Conservation (phyloP, 78 protist species). For the Cyanophora paradoxa region DNA sequence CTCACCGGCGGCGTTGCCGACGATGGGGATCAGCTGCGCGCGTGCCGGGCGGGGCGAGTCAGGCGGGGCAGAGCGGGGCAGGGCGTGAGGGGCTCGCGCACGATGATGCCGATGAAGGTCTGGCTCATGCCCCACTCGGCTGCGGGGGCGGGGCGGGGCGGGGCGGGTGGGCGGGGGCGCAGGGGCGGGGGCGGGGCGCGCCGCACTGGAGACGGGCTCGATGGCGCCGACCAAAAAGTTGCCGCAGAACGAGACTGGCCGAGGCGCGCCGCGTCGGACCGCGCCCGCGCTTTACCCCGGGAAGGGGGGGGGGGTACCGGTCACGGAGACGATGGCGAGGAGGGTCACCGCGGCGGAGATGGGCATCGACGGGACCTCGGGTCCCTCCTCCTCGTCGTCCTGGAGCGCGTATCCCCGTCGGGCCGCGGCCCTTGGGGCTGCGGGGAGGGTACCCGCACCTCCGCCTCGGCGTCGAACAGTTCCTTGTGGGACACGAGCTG, state of each 20-base stretch:
- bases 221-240: constrained; percentile 12
- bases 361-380: background rate
- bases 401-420: too few species aligned
- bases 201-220: constrained; percentile 12
- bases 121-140: background rate
- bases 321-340: constrained; percentile 17
- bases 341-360: background rate
- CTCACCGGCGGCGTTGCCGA: constrained; percentile 48
- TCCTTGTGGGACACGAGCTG: constrained; percentile 31
- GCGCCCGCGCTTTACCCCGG: too few species aligned
- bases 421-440: too few species aligned
- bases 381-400: constrained; percentile 18
- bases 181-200: too few species aligned
- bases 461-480: constrained; percentile 17
- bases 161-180: too few species aligned
- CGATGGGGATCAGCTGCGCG: constrained; percentile 33
- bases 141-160: too few species aligned
- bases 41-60: too few species aligned
- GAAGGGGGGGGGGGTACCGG: too few species aligned
- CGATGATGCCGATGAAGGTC: constrained; percentile 16
- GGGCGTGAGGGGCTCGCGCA: too few species aligned
- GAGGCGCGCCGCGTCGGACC: too few species aligned
- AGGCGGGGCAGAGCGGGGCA: too few species aligned
- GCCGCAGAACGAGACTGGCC: background rate
- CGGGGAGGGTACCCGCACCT: background rate